Base-by-base conservation (phyloP, 352 stramenopile species). In the Globisporangium viniferum region DNA sequence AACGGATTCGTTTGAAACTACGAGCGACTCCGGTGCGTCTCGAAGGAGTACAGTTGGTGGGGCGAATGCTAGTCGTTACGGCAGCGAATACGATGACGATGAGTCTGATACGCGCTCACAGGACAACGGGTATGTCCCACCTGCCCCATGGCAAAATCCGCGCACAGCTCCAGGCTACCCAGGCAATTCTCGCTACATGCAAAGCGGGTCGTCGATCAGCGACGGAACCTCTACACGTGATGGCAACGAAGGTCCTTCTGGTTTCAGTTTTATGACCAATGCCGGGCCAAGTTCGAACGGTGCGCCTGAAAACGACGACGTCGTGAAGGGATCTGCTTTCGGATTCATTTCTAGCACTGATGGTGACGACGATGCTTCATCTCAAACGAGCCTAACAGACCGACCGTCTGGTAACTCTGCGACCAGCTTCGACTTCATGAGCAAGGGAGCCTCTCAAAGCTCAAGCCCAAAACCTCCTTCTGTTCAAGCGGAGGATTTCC, bases 321-420 rank as follows among this genome's bases (percentile, higher is more conserved):
- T 33, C 15, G 64, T 57, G 15, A 72, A 69, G 24, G 62, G 51
- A 3, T 96, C 89, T 20, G 87, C 89, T 2, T 96, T 96, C 53
- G 84, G 81, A 1, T 96, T 96, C 63, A 92, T 96, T 64, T 68
- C 77, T 4, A 80, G 65, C 22, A 70, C 72, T 10, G 71, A 87
- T 44, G 53, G 67, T 18, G 75, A 83, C 10, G 76, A 85, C 12
- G 76, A 91, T 29, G 71, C 71, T 36, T 78, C 72, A 27, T 86
- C 79, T n/a, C 69, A 71, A 41, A 81, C 72, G 35, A 84, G 71
- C 54, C 77, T 79, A 1, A 77, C 77, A 1, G 77, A 84, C 56
- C 77, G 73, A 5, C 80, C 74, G n/a, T 86, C 81, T 36, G 73
- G 66, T 2, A 77, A 83, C 56, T 77, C 67, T 9, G 66, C 41